Evolutionary conservation across 345 rosid genomes (phyloP).

Genomic region (Conringia planisiliqua): DNA sequence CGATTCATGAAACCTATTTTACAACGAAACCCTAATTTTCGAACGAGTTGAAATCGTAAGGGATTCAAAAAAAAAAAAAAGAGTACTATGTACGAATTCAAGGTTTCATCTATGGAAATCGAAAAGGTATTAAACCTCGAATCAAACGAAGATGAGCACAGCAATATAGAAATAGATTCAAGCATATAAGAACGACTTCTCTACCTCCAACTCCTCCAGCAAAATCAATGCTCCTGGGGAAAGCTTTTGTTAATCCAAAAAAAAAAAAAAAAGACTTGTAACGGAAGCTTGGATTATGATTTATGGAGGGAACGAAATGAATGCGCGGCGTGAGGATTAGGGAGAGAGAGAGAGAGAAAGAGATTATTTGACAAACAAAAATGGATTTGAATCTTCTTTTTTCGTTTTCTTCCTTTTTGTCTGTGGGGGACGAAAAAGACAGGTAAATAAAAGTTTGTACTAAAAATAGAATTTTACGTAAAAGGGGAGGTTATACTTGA

Average conservation of each 20-base stretch:
- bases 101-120: neutral
- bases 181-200: neutral
- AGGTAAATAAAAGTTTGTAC: conserved; percentile 25
- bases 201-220: neutral
- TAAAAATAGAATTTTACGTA: conserved; percentile 34
- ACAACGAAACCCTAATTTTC: conserved; percentile 20
- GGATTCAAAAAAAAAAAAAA: neutral
- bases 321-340: conserved; percentile 20
- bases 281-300: conserved; percentile 34
- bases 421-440: conserved; percentile 23
- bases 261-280: neutral
- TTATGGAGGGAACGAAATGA: conserved; percentile 33
- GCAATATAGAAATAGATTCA: neutral
- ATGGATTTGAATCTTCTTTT: conserved; percentile 18
- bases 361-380: conserved; percentile 11
- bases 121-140: neutral
- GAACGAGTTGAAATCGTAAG: neutral
- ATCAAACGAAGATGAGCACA: conserved; percentile 6
- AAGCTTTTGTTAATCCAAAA: neutral
- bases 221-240: conserved; percentile 6
- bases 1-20: neutral
- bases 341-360: neutral
- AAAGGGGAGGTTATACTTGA: conserved; percentile 36
- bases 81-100: neutral
- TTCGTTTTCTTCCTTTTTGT: neutral